Evolutionary conservation across 129 eudicot genomes (phyloP).

Genomic region (Dittrichia graveolens): DNA sequence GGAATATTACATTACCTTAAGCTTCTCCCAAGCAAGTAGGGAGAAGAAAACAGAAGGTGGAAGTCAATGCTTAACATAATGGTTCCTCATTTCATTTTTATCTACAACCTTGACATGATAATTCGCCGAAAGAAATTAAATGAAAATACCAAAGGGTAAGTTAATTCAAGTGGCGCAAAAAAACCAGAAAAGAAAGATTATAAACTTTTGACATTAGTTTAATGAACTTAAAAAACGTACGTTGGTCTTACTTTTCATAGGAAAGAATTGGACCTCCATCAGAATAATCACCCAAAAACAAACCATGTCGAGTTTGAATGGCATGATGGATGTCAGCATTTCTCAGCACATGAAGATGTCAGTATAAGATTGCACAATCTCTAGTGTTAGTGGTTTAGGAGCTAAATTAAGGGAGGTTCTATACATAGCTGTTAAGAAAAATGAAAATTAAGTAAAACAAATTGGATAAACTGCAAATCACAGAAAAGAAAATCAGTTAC

Average conservation of each 20-base stretch:
- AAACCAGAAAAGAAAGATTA: too few species aligned
- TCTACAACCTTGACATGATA: too few species aligned
- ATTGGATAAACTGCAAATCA: not conserved
- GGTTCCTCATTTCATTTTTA: too few species aligned
- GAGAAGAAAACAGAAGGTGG: too few species aligned
- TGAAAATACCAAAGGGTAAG: too few species aligned
- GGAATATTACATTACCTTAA: too few species aligned
- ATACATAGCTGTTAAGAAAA: slow-evolving; percentile 75
- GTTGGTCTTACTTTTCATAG: slow-evolving; percentile 80
- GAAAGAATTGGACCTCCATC: slow-evolving; percentile 79
- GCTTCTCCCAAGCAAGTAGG: too few species aligned
- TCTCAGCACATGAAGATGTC: slow-evolving; percentile 95
- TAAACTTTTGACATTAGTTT: too few species aligned
- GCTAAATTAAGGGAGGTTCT: slow-evolving; percentile 71
- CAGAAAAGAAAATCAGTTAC: slow-evolving; percentile 69
- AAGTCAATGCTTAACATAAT: too few species aligned
- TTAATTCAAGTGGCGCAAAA: too few species aligned
- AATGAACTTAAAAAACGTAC: slow-evolving; percentile 8
- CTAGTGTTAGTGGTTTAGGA: slow-evolving; percentile 73
- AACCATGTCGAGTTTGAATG: slow-evolving; percentile 75
- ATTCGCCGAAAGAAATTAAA: too few species aligned
- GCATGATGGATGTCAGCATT: slow-evolving; percentile 64
- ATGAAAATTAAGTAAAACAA: slow-evolving; percentile 7
- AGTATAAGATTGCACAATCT: slow-evolving; percentile 77
- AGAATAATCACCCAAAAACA: slow-evolving; percentile 94